phyloP scores from a whole-genome alignment of 768 basidiomycete species.

The Glaciozyma martinii region DNA sequence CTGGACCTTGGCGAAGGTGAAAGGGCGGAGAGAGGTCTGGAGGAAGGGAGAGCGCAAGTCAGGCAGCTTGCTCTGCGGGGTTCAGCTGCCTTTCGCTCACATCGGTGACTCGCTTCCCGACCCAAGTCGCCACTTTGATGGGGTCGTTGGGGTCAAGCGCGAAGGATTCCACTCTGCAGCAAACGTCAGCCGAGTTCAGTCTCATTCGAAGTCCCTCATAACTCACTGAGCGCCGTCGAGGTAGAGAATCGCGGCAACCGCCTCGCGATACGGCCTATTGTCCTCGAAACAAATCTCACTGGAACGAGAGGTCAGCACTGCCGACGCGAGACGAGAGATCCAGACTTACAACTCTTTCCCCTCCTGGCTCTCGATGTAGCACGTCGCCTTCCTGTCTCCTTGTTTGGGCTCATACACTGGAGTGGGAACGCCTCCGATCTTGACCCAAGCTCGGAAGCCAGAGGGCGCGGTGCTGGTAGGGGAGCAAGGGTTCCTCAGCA shows the following conservation, averaged over 20 bases:
- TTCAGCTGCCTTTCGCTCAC: too few species aligned
- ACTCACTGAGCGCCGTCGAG: constrained; percentile 5
- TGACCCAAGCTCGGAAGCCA: too few species aligned
- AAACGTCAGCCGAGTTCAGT: background rate
- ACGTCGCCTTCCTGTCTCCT: too few species aligned
- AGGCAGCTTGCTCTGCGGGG: background rate
- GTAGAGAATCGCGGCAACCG: background rate
- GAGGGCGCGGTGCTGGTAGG: too few species aligned
- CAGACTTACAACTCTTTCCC: too few species aligned
- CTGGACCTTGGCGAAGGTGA: constrained; percentile 3
- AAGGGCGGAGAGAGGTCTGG: background rate
- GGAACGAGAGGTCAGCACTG: too few species aligned
- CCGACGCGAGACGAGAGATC: too few species aligned
- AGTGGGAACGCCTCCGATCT: too few species aligned
- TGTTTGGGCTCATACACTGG: too few species aligned
- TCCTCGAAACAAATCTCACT: too few species aligned
- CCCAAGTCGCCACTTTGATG: background rate
- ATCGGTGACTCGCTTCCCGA: background rate
- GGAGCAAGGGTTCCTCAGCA: too few species aligned
- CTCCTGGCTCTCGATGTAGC: too few species aligned
- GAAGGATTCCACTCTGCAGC: background rate
- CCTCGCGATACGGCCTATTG: background rate
- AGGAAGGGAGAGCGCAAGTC: background rate
- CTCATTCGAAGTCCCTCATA: background rate
- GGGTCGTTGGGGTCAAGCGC: background rate